Evolutionary conservation across 2,329 filamentous ascomycete genomes (phyloP).

Genomic region (Diaporthe sp.): DNA sequence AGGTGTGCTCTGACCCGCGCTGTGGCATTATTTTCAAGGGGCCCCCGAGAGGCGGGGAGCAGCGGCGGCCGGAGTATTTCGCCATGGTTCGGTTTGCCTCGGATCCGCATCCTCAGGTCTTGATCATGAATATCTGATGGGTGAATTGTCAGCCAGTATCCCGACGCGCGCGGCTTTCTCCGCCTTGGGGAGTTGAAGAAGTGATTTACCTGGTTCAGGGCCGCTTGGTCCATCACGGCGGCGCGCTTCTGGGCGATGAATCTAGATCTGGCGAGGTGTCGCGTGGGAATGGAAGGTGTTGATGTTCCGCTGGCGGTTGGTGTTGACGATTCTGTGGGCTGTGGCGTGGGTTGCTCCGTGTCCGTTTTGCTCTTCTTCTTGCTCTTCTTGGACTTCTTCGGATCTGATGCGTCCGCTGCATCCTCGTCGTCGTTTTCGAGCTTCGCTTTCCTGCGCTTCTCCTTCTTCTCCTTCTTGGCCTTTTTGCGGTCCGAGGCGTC

Average conservation of each 20-base stretch:
- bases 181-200: background rate
- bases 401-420: constrained; percentile 39
- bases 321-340: constrained; percentile 57
- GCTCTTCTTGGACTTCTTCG: constrained; percentile 43
- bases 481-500: constrained; percentile 47
- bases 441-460: constrained; percentile 54
- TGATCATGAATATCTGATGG: constrained; percentile 78
- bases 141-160: constrained; percentile 42
- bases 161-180: background rate
- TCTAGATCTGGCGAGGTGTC: constrained; percentile 82
- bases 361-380: constrained; percentile 44
- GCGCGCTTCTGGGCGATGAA: constrained; percentile 91
- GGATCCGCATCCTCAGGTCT: constrained; percentile 50
- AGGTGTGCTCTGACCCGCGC: background rate
- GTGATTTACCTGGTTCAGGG: constrained; percentile 84
- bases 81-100: constrained; percentile 10
- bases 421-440: constrained; percentile 50
- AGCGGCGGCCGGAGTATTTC: background rate
- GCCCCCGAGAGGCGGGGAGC: background rate
- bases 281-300: constrained; percentile 60
- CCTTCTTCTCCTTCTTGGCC: constrained; percentile 44
- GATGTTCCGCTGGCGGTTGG: constrained; percentile 57
- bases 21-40: background rate
- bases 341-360: constrained; percentile 53
- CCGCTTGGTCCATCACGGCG: constrained; percentile 84